Evolutionary conservation across 805 yeast genomes (phyloP), one percentile per base, ranked within the genome.

Genomic region (Ogataea zsoltii): DNA sequence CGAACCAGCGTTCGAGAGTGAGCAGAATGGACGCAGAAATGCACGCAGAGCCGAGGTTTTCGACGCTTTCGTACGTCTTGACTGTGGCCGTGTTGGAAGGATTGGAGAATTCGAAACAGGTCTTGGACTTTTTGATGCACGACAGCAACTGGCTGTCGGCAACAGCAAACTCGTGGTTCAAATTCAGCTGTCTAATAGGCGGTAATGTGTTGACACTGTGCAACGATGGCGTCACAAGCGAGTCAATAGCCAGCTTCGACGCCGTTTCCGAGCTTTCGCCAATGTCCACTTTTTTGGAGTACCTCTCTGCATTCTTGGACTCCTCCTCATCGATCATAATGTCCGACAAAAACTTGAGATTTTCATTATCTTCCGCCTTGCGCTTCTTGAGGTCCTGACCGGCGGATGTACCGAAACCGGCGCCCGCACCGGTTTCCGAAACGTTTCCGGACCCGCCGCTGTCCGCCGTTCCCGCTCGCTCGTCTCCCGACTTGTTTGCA

Each of bases 1-100:
- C 70, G 56, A 83, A 82, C 52, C 80, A 80, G 51, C 82, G 72
- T 54, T 85, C 92, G 42, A 87, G 68, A 11, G 85, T 77, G 56
- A 76, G 79, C 3, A 85, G 72, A 5, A 83, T 71, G 2, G 87
- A 71, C 0, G 86, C 68, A 2, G 72, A 58, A 2, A 83, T 70
- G 3, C 83, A 71, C 6, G 77, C 65, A 45, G 76, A 70, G 0
- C 96, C 96, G 41, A 87, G 62, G 9, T 63, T 70, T 55, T 75
- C 79, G 5, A 83, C 57, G 51, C 80, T 79, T 15, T 77, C 75
- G 49, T 42, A 66, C 15, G 53, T 51, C 38, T 47, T 45, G 10
- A 48, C 33, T 7, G 37, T 31, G 11, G 44, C 31, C 1, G 50
- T 43, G 28, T 37, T 33, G 19, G 58, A 44, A 16, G 40, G 46